Base-by-base conservation (phyloP, 257 asterid genomes). In the Salvia hispanica region DNA sequence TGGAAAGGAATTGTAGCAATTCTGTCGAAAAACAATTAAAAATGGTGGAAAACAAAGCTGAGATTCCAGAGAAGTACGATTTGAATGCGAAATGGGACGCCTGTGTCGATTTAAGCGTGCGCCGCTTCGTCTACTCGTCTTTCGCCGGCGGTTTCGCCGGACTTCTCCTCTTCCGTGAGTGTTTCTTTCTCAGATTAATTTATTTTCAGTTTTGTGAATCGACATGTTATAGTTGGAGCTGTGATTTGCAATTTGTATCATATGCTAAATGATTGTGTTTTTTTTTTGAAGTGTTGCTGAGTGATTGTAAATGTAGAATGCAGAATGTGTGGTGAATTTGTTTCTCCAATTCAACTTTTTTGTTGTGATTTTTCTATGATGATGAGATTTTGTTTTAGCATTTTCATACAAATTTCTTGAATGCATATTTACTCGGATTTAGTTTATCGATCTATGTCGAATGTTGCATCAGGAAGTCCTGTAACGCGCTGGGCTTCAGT, bases 401-500 rank as follows among this genome's bases (percentile, higher is more conserved):
- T 62, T 46, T 62, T 6, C n/a, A 3, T 48, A 16, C 9, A 66
- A 28, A 18, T 69, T 33, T 25, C 4, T 14, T 44, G 2, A 14
- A 34, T 48, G 34, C 42, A 42, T 48, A 50, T 61, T 56, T 50
- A 10, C 12, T 42, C 62, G 14, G 42, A 18, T 2, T 34, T 57
- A 51, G n/a, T 67, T 9, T 18, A 46, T 33, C 63, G 64, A 21
- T 52, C 25, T 63, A 39, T 53, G 48, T 65, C 66, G 63, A 54
- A 64, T 65, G 56, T 68, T 76, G 67, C 71, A 69, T 67, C 79
- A 92, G 96, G 96, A 77, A 92, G 95, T 69, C 96, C 98, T 15
- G 91, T 70, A 28, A 86, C 96, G 56, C 95, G 96, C 64, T 89
- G 96, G 98, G 95, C 96, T 43, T 80, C 96, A 14, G 88, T 90